phyloP scores from a whole-genome alignment of 2,329 filamentous ascomycete species.

The Aspergillus glaucus region DNA sequence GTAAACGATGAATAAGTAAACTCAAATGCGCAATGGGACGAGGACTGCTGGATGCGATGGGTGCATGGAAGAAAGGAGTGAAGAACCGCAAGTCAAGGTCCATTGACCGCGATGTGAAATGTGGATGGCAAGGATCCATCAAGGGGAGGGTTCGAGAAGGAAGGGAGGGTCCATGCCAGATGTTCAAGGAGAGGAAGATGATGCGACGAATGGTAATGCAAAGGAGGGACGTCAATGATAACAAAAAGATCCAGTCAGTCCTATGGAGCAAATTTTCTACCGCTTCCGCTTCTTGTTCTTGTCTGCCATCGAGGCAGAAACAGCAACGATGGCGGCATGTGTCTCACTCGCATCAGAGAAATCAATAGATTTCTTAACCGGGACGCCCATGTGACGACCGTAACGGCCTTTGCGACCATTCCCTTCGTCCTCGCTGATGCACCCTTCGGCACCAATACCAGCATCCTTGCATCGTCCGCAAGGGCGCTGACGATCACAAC shows the following conservation, averaged over 20 bases:
- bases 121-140: neutral
- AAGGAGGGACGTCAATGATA: neutral
- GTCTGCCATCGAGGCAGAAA: constrained; percentile 38
- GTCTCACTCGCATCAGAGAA: constrained; percentile 48
- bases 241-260: neutral
- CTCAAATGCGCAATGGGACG: constrained; percentile 9
- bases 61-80: neutral
- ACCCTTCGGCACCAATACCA: constrained; percentile 85
- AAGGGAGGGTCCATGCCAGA: neutral
- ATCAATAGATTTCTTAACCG: constrained; percentile 53
- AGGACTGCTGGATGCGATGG: constrained; percentile 1
- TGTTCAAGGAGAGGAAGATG: neutral
- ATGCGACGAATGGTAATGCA: neutral
- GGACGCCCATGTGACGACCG: constrained; percentile 62
- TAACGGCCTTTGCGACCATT: constrained; percentile 96
- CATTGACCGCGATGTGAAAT: neutral
- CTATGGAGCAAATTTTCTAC: constrained; percentile 24
- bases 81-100: neutral
- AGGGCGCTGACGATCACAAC: constrained; percentile 91
- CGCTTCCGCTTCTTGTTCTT: constrained; percentile 68
- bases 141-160: neutral
- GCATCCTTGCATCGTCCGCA: constrained; percentile 95
- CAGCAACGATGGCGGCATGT: constrained; percentile 25
- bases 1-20: constrained; percentile 20
- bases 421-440: constrained; percentile 94